phyloP scores from a whole-genome alignment of 176 grass and related monocot genomes.

The Musa acuminata region DNA sequence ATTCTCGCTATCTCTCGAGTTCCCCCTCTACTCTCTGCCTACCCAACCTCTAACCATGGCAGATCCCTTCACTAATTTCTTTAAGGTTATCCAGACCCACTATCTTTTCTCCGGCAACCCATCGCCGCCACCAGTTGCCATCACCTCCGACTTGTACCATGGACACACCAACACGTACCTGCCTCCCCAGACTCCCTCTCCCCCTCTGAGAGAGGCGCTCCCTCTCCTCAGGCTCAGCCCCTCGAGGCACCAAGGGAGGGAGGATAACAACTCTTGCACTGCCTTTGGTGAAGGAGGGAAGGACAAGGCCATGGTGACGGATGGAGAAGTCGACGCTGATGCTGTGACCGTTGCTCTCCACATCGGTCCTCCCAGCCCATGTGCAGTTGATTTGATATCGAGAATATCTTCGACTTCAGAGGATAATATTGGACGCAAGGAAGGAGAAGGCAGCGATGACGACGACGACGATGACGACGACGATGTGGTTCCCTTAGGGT shows the following conservation, averaged over 20 bases:
- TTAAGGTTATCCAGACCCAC: conserved; percentile 55
- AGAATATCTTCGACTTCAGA: conserved; percentile 33
- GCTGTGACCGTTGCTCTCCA: conserved; percentile 58
- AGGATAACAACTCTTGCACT: conserved; percentile 7
- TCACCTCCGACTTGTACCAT: conserved; percentile 14
- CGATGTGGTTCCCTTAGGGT: conserved; percentile 52
- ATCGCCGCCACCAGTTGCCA: conserved; percentile 18
- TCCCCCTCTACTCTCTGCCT: not conserved
- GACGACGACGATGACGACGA: conserved; percentile 19
- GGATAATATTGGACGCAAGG: conserved; percentile 14
- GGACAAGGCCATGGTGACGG: conserved; percentile 31
- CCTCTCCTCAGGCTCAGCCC: conserved; percentile 76
- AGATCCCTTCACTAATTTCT: conserved; percentile 74
- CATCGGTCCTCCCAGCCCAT: conserved; percentile 50
- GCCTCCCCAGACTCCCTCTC: conserved; percentile 36
- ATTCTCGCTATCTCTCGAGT: not conserved
- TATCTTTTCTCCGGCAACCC: conserved; percentile 33
- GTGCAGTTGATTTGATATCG: conserved; percentile 56
- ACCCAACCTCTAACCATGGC: conserved; percentile 42
- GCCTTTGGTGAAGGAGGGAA: conserved; percentile 1
- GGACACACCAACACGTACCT: conserved; percentile 19
- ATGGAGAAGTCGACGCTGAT: conserved; percentile 48
- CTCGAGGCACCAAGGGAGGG: conserved; percentile 6
- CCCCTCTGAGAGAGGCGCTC: conserved; percentile 70
- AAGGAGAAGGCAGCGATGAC: conserved; percentile 36